Evolutionary conservation across 352 stramenopile genomes (phyloP).

Genomic region (Phytophthora pisi): DNA sequence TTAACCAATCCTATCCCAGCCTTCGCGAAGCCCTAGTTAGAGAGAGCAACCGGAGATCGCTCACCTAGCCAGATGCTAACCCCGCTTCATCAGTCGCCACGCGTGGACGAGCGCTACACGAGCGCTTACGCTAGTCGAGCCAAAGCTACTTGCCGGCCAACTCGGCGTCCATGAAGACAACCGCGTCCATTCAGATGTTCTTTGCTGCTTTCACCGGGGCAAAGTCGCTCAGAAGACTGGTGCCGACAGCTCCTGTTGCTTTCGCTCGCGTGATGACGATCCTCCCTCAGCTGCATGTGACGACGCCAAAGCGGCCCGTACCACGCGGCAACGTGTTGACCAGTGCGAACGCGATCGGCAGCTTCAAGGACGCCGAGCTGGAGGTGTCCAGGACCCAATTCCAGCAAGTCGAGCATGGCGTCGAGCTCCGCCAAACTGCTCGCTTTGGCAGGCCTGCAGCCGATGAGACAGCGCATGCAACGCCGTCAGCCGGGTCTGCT

Average conservation of each 20-base stretch:
- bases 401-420: constrained; percentile 1
- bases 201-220: too few relatives aligned
- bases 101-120: background rate
- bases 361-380: constrained; percentile 1
- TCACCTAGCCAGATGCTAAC: background rate
- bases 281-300: background rate
- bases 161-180: too few relatives aligned
- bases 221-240: too few relatives aligned
- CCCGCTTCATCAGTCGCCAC: constrained; percentile 1
- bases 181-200: too few relatives aligned
- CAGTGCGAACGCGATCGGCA: background rate
- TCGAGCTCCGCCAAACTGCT: background rate
- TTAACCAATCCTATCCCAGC: too few relatives aligned
- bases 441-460: background rate
- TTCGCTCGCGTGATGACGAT: background rate
- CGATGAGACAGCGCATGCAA: constrained; percentile 13
- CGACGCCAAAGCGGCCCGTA: background rate
- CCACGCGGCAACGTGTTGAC: constrained; percentile 8
- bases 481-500: background rate
- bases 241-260: background rate
- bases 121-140: background rate
- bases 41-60: background rate
- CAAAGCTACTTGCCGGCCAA: background rate
- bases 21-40: too few relatives aligned
- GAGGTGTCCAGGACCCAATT: background rate